Evolutionary conservation across 331 rosid species (phyloP).

Genomic region (Phaseolus coccineus): DNA sequence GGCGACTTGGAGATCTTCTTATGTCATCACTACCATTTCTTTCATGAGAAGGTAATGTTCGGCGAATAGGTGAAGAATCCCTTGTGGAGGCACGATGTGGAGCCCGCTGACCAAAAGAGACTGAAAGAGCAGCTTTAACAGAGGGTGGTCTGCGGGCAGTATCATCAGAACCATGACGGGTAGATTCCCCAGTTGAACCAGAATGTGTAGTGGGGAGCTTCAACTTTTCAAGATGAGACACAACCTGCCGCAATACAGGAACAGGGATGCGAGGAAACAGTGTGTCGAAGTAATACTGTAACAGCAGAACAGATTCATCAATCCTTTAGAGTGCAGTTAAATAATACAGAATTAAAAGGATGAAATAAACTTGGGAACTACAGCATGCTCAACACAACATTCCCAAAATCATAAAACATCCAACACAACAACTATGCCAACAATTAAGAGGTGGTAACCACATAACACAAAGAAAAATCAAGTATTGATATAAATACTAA

Average conservation of each 20-base stretch:
- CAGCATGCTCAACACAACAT: background rate
- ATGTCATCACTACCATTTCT: constrained; percentile 65
- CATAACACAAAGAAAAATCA: constrained; percentile 20
- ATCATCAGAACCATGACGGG: constrained; percentile 91
- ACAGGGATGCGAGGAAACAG: constrained; percentile 98
- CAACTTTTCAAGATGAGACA: constrained; percentile 75
- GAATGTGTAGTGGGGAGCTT: constrained; percentile 80
- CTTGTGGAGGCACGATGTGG: constrained; percentile 98
- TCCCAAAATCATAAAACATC: constrained; percentile 24
- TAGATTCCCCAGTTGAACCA: constrained; percentile 89
- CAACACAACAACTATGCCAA: constrained; percentile 16
- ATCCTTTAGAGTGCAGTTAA: constrained; percentile 26
- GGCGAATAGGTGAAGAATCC: constrained; percentile 95
- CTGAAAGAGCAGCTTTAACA: constrained; percentile 97
- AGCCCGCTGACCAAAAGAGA: constrained; percentile 98
- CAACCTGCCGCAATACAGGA: constrained; percentile 92
- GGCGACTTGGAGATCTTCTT: constrained; percentile 63
- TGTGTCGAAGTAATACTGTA: constrained; percentile 98
- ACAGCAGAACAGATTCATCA: constrained; percentile 44
- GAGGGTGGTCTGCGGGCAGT: constrained; percentile 99
- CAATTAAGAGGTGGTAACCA: background rate
- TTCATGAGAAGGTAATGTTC: constrained; percentile 65
- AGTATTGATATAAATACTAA: background rate
- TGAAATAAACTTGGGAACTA: constrained; percentile 19
- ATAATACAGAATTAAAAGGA: background rate